Conservation (phyloP, 208 protist genomes). For the Trypanosoma cruzi region DNA sequence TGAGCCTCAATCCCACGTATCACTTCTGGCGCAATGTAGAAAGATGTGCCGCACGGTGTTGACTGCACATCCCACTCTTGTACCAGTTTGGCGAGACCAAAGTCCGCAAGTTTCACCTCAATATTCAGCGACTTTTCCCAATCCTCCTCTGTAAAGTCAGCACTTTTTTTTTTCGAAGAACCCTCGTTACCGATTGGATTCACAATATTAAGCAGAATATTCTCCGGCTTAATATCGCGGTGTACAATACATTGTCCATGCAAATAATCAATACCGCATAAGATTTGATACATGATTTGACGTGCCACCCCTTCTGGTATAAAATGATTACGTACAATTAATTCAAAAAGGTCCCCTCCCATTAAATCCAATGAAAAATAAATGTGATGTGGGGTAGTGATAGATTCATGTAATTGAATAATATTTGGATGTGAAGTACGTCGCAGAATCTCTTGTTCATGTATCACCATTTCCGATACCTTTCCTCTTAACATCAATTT, state of each 20-base stretch:
- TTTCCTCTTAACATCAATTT: slow-evolving; percentile 62
- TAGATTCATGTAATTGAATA: slow-evolving; percentile 79
- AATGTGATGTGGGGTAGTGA: slow-evolving; percentile 58
- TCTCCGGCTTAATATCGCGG: too few species aligned
- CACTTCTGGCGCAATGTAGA: slow-evolving; percentile 91
- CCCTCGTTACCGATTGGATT: too few species aligned
- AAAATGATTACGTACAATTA: slow-evolving; percentile 74
- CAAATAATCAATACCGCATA: slow-evolving; percentile 75
- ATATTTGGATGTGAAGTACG: slow-evolving; percentile 80
- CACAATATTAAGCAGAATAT: too few species aligned
- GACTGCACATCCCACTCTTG: slow-evolving; percentile 79
- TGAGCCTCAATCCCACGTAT: slow-evolving; percentile 87
- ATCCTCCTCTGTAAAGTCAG: too few species aligned
- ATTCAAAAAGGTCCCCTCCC: slow-evolving; percentile 85
- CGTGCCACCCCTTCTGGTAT: slow-evolving; percentile 71
- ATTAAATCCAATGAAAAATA: slow-evolving; percentile 91
- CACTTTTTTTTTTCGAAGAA: too few species aligned
- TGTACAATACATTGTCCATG: slow-evolving; percentile 85
- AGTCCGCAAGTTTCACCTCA: slow-evolving; percentile 87
- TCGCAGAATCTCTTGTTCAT: slow-evolving; percentile 88
- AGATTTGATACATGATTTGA: slow-evolving; percentile 66
- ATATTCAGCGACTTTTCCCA: slow-evolving; percentile 28
- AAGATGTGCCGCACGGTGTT: slow-evolving; percentile 89
- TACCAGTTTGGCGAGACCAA: slow-evolving; percentile 90
- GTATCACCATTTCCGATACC: slow-evolving; percentile 80